Evolutionary conservation across 106 monocot genomes (phyloP).

Genomic region (Dendrobium nobile): DNA sequence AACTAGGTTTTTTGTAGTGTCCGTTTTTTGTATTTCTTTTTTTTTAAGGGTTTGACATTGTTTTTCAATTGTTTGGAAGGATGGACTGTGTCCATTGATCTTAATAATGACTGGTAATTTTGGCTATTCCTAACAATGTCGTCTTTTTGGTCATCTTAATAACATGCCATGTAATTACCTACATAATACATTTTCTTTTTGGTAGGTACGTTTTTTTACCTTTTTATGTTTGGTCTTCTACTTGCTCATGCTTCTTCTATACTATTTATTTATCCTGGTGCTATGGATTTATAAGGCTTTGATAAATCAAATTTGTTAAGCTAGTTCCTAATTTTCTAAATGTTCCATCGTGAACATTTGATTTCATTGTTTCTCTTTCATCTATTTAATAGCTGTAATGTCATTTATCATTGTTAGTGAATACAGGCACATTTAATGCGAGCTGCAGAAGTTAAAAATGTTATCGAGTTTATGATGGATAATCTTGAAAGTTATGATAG

Average conservation of each 20-base stretch:
- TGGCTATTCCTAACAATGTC: background rate
- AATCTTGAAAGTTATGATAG: conserved; percentile 70
- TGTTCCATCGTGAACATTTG: background rate
- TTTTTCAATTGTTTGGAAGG: background rate
- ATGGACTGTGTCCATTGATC: background rate
- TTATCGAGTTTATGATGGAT: conserved; percentile 85
- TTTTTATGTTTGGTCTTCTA: background rate
- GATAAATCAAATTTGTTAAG: background rate
- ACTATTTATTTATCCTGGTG: background rate
- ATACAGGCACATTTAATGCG: conserved; percentile 78
- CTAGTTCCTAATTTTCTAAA: background rate
- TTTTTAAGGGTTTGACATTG: background rate
- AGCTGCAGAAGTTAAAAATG: conserved; percentile 95
- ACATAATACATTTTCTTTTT: background rate
- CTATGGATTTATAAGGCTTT: background rate
- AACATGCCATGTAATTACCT: background rate
- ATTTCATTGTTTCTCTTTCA: background rate
- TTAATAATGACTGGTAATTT: background rate
- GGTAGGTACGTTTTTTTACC: background rate
- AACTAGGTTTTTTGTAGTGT: background rate
- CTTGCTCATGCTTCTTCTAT: background rate
- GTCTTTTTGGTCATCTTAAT: background rate
- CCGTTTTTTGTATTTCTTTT: background rate
- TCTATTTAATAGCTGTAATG: conserved; percentile 22
- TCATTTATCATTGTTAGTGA: conserved; percentile 54